Percentiles rank a stretch among this genome's conserved stretches.
Conservation (phyloP, 2,329 filamentous ascomycete genomes). For the Ophiognomonia clavigignenti-juglandacearum region DNA sequence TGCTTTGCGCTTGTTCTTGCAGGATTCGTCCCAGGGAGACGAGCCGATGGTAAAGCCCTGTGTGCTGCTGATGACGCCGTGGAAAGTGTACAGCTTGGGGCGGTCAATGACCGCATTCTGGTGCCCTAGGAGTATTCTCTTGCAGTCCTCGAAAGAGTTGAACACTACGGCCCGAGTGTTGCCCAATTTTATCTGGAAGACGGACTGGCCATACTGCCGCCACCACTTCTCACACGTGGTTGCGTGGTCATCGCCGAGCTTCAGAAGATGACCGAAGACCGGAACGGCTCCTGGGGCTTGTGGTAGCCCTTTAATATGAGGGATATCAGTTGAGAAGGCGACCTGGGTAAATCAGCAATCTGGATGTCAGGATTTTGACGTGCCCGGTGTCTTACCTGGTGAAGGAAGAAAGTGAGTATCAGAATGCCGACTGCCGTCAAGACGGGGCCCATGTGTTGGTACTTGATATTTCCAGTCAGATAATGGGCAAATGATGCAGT, state of each 20-base stretch:
- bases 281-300: conserved; percentile 47
- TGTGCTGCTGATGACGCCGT: conserved; percentile 44
- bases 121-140: conserved; percentile 43
- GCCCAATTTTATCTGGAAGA: conserved; percentile 48
- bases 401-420: too few relatives aligned
- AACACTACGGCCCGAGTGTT: conserved; percentile 48
- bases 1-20: conserved; percentile 48
- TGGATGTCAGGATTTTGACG: too few relatives aligned
- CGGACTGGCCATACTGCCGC: conserved; percentile 39
- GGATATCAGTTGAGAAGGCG: conserved; percentile 37
- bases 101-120: conserved; percentile 46
- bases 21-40: conserved; percentile 48
- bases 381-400: too few relatives aligned
- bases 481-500: too few relatives aligned
- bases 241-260: conserved; percentile 49
- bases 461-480: too few relatives aligned
- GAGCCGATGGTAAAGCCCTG: conserved; percentile 53
- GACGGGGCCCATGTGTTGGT: too few relatives aligned
- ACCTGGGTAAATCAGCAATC: conserved; percentile 18
- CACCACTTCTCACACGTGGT: conserved; percentile 46
- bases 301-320: conserved; percentile 41
- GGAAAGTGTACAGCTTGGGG: conserved; percentile 48
- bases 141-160: conserved; percentile 48
- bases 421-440: too few relatives aligned
- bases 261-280: conserved; percentile 44